Base-by-base conservation (phyloP, 805 yeast genomes). In the Kluyveromyces dobzhanskii region DNA sequence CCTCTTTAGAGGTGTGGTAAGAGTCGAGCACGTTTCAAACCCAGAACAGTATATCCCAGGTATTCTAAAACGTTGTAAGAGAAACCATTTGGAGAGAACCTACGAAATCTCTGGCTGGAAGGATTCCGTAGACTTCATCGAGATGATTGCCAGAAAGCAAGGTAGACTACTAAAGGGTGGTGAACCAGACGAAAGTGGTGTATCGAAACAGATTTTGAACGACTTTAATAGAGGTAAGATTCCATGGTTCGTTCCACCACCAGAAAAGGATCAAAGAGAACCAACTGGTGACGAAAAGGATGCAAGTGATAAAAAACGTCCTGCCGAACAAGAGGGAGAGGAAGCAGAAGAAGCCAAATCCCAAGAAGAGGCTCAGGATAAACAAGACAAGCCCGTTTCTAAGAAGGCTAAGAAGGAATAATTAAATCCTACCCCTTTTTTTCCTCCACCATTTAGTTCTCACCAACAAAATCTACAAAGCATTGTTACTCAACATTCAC, bases 201-300 rank as follows among this genome's bases (percentile, higher is more conserved):
- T 90, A 41, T 79, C 97, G 29, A 90, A 87, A 62, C 80, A 81
- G 55, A 81, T 90, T 23, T 73, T 90, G 60, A 86, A 86, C 51
- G 98, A 90, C 61, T 90, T 90, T 71, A 90, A 87, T 65, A 76
- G 98, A 64, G 98, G 98, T 45, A 85, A 86, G 56, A 90, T 90
- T 40, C 98, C 98, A 17, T 90, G 98, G 98, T 90, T 90, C 59
- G 85, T 85, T 24, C 78, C 92, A 19, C 98, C 98, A 21, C 97
- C 97, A 30, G 75, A 79, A 49, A 68, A 69, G 21, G 84, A 78
- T 32, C 79, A 27, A 11, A 14, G 6, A n/a, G n/a, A n/a, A n/a
- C n/a, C n/a, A n/a, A n/a, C n/a, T 34, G 43, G 48, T 32, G 63
- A 56, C 26, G 56, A 43, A 17, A 45, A 47, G n/a, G 44, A 38